Evolutionary conservation across 495 filamentous ascomycete species (phyloP).

Genomic region (Neurospora sp.): DNA sequence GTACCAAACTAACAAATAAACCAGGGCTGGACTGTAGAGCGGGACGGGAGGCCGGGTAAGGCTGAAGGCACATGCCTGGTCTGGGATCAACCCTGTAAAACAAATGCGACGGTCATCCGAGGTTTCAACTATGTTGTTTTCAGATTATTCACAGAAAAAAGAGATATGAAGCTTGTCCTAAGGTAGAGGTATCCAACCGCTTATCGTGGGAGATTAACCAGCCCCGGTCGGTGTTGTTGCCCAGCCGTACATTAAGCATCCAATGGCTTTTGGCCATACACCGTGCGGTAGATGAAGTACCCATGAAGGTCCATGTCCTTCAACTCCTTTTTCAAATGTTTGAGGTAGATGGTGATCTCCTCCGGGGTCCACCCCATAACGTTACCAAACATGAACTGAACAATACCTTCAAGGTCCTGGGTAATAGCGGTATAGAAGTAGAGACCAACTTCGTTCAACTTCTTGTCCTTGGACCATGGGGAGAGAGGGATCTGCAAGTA

Average conservation of each 20-base stretch:
- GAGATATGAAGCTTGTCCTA: no score
- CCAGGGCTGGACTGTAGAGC: no score
- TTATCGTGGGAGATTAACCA: not conserved
- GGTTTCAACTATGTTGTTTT: no score
- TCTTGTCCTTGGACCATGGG: constrained; percentile 24
- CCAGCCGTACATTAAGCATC: not conserved
- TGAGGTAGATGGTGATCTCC: constrained; percentile 9
- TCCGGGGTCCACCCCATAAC: constrained; percentile 18
- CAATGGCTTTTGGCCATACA: constrained; percentile 24
- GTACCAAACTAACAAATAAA: no score
- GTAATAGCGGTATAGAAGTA: constrained; percentile 6
- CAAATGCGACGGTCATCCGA: no score
- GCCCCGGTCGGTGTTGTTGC: not conserved
- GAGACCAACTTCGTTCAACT: constrained; percentile 36
- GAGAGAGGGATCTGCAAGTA: not conserved
- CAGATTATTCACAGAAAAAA: no score
- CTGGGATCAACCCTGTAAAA: no score
- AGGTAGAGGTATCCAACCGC: not conserved
- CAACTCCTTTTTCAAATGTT: constrained; percentile 9
- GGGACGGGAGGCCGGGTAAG: no score
- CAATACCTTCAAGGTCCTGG: constrained; percentile 17
- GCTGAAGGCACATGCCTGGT: no score
- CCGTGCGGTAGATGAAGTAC: constrained; percentile 10
- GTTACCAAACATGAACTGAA: constrained; percentile 15
- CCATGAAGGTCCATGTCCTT: constrained; percentile 7